A percentile compares a stretch with the other conserved stretches of the same genome.
phyloP scores from a whole-genome alignment of 176 grass and related monocot species.

The Musa itinerans region DNA sequence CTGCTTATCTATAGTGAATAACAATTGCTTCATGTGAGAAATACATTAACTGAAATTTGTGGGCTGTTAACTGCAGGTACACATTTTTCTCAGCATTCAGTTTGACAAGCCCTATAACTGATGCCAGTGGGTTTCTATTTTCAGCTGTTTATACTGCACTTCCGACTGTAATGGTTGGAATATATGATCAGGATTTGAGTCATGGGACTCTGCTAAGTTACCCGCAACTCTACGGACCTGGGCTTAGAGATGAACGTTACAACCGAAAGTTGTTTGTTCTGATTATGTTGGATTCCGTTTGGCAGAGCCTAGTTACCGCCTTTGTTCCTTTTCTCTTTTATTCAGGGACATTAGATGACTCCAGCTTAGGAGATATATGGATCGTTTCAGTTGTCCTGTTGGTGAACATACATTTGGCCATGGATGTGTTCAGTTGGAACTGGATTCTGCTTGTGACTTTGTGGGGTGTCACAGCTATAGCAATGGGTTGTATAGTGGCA shows the following conservation, averaged over 20 bases:
- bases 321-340: conserved; percentile 58
- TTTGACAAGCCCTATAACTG: conserved; percentile 64
- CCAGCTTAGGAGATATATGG: conserved; percentile 75
- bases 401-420: conserved; percentile 74
- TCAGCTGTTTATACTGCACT: conserved; percentile 84
- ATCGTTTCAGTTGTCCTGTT: conserved; percentile 66
- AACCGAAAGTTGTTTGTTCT: conserved; percentile 69
- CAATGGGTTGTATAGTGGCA: too few relatives aligned
- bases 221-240: conserved; percentile 76
- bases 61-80: too few relatives aligned
- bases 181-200: conserved; percentile 73
- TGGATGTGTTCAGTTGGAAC: conserved; percentile 76
- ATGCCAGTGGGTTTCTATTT: conserved; percentile 60
- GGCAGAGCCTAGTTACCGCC: conserved; percentile 77
- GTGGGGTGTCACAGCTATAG: too few relatives aligned
- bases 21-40: too few relatives aligned
- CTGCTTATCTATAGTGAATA: too few relatives aligned
- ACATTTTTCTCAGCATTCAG: too few relatives aligned
- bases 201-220: conserved; percentile 47
- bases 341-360: conserved; percentile 53
- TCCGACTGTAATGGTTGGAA: conserved; percentile 68
- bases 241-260: conserved; percentile 58
- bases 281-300: conserved; percentile 60
- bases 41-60: too few relatives aligned
- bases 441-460: conserved; percentile 25